Base-by-base conservation (phyloP, 441 rosid species). In the Rhodomyrtus psidioides region DNA sequence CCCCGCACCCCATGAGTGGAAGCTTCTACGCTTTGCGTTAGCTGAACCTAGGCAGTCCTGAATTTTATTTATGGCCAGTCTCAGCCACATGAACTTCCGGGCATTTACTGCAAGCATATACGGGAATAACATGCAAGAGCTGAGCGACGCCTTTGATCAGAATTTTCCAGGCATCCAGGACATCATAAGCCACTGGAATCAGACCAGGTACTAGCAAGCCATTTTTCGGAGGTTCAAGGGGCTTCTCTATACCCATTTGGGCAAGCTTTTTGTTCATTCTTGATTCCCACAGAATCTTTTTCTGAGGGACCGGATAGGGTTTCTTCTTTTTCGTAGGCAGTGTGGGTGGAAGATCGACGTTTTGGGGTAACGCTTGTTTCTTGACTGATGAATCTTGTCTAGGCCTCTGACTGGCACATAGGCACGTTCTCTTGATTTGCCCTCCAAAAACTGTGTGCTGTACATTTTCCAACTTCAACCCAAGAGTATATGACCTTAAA, bases 261-360 rank as follows among this genome's bases (percentile, higher is more conserved):
- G 96, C 98, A 86, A 95, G 97, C 88, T 92, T 95, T 90, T 90
- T 97, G 56, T 94, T 93, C 85, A 86, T 90, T 91, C 92, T 93
- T 26, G 93, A 96, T 51, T 89, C 93, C 87, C 89, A 92, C 85
- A 90, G 92, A 85, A 97, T 96, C 90, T 93, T 90, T 90, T 89
- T 93, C 62, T 94, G 70, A 65, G 98, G 97, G 84, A 97, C 74
- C 56, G 97, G 96, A 88, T 87, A 97, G 46, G 98, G 98, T 86
- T 97, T 97, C 93, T 97, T 97, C 95, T 94, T 92, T 55, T 89
- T 93, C 94, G 91, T 94, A 39, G 98, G 97, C 56, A 95, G 90
- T 83, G 92, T 46, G 39, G 91, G 93, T 34, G 98, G 98, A 89
- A 95, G 94, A 90, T 96, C 97, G 39, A 92, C 95, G 75, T 96